These are phyloP conservation scores for Asterophora lycoperdoides DNA, from an alignment of 768 basidiomycete genomes.

Conservation along the genomic window DNA sequence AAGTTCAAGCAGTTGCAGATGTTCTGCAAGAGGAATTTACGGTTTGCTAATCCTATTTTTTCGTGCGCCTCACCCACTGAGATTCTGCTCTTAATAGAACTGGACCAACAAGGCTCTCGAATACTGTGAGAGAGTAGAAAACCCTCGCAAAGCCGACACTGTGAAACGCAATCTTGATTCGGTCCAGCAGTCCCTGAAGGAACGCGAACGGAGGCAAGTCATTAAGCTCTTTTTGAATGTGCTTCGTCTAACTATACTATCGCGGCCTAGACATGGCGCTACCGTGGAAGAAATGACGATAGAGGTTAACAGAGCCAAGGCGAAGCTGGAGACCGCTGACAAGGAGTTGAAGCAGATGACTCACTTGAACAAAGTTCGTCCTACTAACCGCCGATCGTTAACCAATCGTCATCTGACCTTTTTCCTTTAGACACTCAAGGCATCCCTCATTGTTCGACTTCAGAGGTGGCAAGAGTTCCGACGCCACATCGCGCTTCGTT, in stretches of 20 bases:
- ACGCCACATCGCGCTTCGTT: slow-evolving; percentile 81
- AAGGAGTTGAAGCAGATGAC: slow-evolving; percentile 61
- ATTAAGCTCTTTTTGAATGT: neutral
- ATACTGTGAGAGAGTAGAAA: slow-evolving; percentile 54
- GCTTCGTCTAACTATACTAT: slow-evolving; percentile 2
- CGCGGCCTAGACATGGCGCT: slow-evolving; percentile 57
- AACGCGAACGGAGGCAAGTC: slow-evolving; percentile 58
- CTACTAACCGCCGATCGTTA: neutral
- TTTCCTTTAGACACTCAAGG: slow-evolving; percentile 52
- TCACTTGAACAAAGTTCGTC: slow-evolving; percentile 54
- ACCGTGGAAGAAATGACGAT: slow-evolving; percentile 73
- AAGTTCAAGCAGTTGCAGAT: slow-evolving; percentile 41
- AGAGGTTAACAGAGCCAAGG: slow-evolving; percentile 63
- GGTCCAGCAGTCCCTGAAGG: slow-evolving; percentile 58
- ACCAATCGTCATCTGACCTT: neutral
- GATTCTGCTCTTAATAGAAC: slow-evolving; percentile 29
- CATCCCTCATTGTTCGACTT: slow-evolving; percentile 62
- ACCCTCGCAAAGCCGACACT: slow-evolving; percentile 51
- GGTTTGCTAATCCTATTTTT: slow-evolving; percentile 31
- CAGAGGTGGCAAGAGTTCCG: slow-evolving; percentile 85
- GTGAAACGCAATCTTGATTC: slow-evolving; percentile 62
- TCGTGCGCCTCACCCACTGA: neutral
- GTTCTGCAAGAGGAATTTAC: slow-evolving; percentile 59
- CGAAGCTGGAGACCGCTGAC: slow-evolving; percentile 54
- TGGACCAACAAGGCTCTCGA: slow-evolving; percentile 64